Evolutionary conservation across 2,329 filamentous ascomycete species (phyloP).

Genomic region (Penicillium sp.): DNA sequence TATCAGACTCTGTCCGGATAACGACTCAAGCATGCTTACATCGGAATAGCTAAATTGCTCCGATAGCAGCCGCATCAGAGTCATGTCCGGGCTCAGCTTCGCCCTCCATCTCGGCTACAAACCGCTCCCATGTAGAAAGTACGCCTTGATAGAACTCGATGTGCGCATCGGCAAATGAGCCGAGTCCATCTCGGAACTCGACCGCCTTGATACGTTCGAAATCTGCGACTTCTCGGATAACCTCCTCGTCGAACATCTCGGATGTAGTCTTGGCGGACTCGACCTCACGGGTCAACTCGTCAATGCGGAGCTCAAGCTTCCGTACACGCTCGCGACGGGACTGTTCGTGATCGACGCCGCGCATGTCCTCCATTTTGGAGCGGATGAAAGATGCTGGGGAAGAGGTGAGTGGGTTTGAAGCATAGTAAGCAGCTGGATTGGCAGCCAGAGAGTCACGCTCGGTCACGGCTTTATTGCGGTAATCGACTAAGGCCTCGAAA

Average conservation of each 20-base stretch:
- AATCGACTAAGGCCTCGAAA: conserved; percentile 92
- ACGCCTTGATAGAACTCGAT: conserved; percentile 80
- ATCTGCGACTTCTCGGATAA: conserved; percentile 85
- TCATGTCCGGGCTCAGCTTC: conserved; percentile 42
- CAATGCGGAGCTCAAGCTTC: conserved; percentile 88
- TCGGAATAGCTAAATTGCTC: conserved; percentile 11
- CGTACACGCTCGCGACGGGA: conserved; percentile 80
- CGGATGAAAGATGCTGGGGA: conserved; percentile 85
- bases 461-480: conserved; percentile 82
- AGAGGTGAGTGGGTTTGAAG: conserved; percentile 48
- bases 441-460: conserved; percentile 79
- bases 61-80: conserved; percentile 20
- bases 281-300: conserved; percentile 84
- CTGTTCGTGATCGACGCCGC: conserved; percentile 94
- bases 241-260: conserved; percentile 94
- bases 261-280: conserved; percentile 81
- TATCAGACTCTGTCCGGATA: conserved; percentile 2
- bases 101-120: conserved; percentile 82
- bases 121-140: conserved; percentile 81
- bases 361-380: conserved; percentile 92
- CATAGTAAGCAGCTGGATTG: conserved; percentile 60
- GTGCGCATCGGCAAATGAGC: conserved; percentile 77
- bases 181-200: conserved; percentile 86
- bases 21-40: not conserved
- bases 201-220: conserved; percentile 95